phyloP scores from a whole-genome alignment of 1,284 basidiomycete genomes.

The Boletellus deceptivus region DNA sequence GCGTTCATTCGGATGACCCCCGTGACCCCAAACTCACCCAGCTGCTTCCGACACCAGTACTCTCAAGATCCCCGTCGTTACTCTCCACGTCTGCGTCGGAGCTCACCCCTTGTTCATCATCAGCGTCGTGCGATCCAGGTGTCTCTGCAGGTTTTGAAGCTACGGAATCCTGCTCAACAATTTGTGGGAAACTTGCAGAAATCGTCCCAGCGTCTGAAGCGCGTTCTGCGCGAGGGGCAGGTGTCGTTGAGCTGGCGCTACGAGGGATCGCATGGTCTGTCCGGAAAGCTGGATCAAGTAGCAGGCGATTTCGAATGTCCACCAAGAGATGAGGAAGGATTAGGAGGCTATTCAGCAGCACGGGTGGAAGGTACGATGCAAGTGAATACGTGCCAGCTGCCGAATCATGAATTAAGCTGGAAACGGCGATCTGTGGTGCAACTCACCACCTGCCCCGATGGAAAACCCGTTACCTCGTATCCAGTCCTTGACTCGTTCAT shows the following conservation, averaged over 20 bases:
- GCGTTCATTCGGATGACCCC: constrained; percentile 19
- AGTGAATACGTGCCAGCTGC: constrained; percentile 63
- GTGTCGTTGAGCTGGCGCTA: constrained; percentile 16
- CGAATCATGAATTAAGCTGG: constrained; percentile 7
- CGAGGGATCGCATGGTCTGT: constrained; percentile 19
- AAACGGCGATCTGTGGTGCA: neutral
- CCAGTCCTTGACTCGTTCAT: constrained; percentile 42
- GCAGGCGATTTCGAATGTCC: constrained; percentile 56
- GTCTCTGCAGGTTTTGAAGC: neutral
- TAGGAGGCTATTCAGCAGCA: constrained; percentile 62
- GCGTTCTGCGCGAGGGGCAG: constrained; percentile 13
- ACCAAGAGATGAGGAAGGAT: constrained; percentile 65
- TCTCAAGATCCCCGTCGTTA: constrained; percentile 46
- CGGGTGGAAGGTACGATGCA: constrained; percentile 66
- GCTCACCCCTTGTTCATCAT: constrained; percentile 37
- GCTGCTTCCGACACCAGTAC: constrained; percentile 47
- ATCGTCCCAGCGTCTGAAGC: neutral
- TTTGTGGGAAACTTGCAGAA: constrained; percentile 5
- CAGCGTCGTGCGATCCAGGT: constrained; percentile 8
- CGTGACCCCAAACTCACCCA: constrained; percentile 60
- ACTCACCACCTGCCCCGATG: constrained; percentile 72
- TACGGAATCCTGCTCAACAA: constrained; percentile 1
- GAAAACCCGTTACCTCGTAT: constrained; percentile 62
- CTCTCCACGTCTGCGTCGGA: constrained; percentile 70
- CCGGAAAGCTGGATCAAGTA: constrained; percentile 43